Base-by-base conservation (phyloP, 2,329 filamentous ascomycete genomes). In the Aureobasidium melanogenum region DNA sequence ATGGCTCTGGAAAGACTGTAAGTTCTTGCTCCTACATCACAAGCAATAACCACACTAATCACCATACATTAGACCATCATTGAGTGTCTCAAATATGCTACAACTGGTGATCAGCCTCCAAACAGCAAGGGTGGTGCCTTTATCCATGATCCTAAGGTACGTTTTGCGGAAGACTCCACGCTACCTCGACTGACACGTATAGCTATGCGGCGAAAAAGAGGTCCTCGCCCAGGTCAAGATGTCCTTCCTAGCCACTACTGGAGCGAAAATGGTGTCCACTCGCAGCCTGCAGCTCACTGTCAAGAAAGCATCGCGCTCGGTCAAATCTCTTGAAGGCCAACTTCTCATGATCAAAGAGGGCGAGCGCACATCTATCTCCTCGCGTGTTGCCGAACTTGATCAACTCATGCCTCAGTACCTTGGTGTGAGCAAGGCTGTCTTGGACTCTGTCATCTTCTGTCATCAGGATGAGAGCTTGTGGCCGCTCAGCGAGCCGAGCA, bases 401-500 rank as follows among this genome's bases (percentile, higher is more conserved):
- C 82, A 86, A 66, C 83, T 93, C 66, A 87, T 99, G 72, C 91
- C 93, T 0, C 84, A 89, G 67, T 88, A 90, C 66, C 82, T 99
- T 0, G 94, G 94, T 39, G 94, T 97, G 3, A 94, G 91, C 1
- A 86, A 87, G 60, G 92, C 94, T 14, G 87, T 99, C 60, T 82
- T 99, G 28, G 92, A 97, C 66, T 88, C 88, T 62, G 94, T 99
- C 72, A 97, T 99, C 67, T 99, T 99, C 76, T 99, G 94, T 72
- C 94, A 99, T 71, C 94, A 99, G 71, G 94, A 99, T 72, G 94
- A 99, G 67, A 97, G 93, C 28, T 76, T 97, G 30, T 99, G 94
- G 94, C 94, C 94, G 0, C 86, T 99, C 81, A 95, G 91, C 70
- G 90, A 96, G 69, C 91, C 94, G 0, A 79, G 84, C 0, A 84